Evolutionary conservation across 2,329 filamentous ascomycete species (phyloP).

Genomic region (Hymenoscyphus salicellus): DNA sequence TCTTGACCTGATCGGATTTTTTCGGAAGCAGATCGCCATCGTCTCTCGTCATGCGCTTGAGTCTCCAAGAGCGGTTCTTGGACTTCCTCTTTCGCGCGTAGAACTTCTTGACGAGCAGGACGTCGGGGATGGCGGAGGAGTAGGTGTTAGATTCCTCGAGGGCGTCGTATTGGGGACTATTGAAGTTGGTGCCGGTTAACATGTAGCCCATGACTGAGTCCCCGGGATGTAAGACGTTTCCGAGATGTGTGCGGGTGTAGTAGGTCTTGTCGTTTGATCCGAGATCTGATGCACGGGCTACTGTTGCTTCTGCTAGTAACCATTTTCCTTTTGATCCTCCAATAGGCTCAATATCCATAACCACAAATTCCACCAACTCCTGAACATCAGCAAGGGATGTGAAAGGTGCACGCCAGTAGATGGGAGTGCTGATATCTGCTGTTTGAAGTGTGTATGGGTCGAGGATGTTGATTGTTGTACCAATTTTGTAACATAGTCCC

Average conservation of each 20-base stretch:
- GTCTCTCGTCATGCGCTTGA: conserved; percentile 89
- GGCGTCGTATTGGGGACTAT: conserved; percentile 80
- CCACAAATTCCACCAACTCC: conserved; percentile 85
- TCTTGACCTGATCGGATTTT: conserved; percentile 81
- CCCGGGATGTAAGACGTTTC: conserved; percentile 77
- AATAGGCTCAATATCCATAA: conserved; percentile 87
- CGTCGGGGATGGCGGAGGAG: conserved; percentile 78
- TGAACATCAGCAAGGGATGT: conserved; percentile 76
- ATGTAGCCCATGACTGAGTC: conserved; percentile 96
- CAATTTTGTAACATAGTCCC: conserved; percentile 80
- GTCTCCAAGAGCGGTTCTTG: conserved; percentile 82
- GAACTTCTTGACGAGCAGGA: conserved; percentile 94
- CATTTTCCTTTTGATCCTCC: conserved; percentile 76
- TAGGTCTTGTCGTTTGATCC: conserved; percentile 84
- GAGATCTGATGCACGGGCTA: conserved; percentile 82
- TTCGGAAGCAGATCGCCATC: conserved; percentile 82
- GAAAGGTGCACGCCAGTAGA: conserved; percentile 93
- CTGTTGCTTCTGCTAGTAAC: conserved; percentile 80
- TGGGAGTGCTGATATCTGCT: conserved; percentile 73
- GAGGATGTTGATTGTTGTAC: conserved; percentile 83
- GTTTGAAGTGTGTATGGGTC: conserved; percentile 91
- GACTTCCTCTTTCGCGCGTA: conserved; percentile 84
- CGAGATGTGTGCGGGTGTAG: conserved; percentile 86
- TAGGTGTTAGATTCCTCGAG: conserved; percentile 77
- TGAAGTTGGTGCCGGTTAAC: conserved; percentile 85